These are phyloP conservation scores for Ophiosphaerella narmari DNA, from an alignment of 2,329 filamentous ascomycete genomes.

Conservation along the genomic window DNA sequence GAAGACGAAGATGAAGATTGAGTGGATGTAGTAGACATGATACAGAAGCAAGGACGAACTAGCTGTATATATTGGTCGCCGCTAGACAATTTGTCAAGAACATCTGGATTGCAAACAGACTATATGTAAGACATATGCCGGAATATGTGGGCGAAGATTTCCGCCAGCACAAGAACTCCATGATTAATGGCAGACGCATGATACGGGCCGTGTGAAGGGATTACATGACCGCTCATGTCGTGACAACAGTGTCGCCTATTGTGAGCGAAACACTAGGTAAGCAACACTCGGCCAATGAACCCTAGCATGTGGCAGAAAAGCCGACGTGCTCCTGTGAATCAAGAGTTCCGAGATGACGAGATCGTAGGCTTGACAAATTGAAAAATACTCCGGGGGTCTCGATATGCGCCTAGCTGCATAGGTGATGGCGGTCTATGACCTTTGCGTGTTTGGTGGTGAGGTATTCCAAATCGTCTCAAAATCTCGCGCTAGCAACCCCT, in stretches of 20 bases:
- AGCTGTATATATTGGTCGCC: conserved; percentile 15
- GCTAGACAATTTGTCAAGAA: conserved; percentile 23
- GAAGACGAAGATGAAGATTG: conserved; percentile 16
- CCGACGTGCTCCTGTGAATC: no score
- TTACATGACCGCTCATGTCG: conserved; percentile 1
- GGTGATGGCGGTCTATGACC: conserved; percentile 6
- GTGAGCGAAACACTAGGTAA: conserved; percentile 1
- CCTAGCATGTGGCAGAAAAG: background rate
- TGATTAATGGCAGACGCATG: background rate
- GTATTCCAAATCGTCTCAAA: conserved; percentile 37
- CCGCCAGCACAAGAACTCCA: background rate
- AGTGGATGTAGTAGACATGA: conserved; percentile 18
- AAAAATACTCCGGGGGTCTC: background rate
- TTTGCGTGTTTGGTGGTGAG: conserved; percentile 15
- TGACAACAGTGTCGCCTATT: background rate
- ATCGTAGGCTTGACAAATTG: conserved; percentile 24
- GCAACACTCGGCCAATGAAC: conserved; percentile 12
- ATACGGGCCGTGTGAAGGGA: conserved; percentile 4
- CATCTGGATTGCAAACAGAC: background rate
- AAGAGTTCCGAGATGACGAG: background rate
- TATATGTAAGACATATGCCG: conserved; percentile 2
- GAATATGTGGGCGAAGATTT: background rate
- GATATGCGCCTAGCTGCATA: conserved; percentile 2
- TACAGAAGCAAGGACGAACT: background rate
- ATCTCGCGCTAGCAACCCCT: conserved; percentile 22